These are phyloP conservation scores for Wallemia mellicola DNA, from an alignment of 1,284 basidiomycete genomes.

Conservation along the genomic window DNA sequence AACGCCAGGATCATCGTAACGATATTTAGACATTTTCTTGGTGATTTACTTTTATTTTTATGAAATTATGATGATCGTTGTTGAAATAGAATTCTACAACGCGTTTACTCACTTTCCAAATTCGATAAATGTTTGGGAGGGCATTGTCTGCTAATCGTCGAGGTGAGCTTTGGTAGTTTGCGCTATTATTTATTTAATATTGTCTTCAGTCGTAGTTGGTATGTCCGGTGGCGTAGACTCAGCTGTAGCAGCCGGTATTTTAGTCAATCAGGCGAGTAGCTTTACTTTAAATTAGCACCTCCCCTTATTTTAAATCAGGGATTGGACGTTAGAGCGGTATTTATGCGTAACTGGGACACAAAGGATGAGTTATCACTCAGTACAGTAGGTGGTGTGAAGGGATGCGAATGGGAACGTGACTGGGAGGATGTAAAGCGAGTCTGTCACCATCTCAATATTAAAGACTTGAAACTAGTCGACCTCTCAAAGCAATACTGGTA, in stretches of 20 bases:
- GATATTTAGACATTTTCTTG: neutral
- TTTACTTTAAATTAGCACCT: slow-evolving; percentile 52
- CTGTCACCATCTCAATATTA: slow-evolving; percentile 34
- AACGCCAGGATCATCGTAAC: neutral
- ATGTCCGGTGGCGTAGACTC: slow-evolving; percentile 96
- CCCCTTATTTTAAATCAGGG: no score
- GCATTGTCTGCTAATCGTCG: no score
- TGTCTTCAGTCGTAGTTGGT: slow-evolving; percentile 61
- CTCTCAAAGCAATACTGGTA: slow-evolving; percentile 64
- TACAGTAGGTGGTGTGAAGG: slow-evolving; percentile 20
- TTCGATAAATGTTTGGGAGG: no score
- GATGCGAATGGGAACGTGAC: slow-evolving; percentile 84
- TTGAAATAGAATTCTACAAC: no score
- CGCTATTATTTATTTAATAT: no score
- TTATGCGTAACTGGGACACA: slow-evolving; percentile 77
- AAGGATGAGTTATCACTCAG: slow-evolving; percentile 4
- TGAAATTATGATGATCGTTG: neutral
- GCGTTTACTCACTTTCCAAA: no score
- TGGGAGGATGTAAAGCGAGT: slow-evolving; percentile 69
- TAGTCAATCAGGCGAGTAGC: slow-evolving; percentile 29
- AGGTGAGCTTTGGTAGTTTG: no score
- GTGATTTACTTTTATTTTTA: neutral
- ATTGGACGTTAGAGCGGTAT: no score
- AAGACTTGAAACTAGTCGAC: slow-evolving; percentile 47
- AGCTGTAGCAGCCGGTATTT: slow-evolving; percentile 42